Evolutionary conservation across 129 eudicot genomes (phyloP).

Genomic region (Apium graveolens): DNA sequence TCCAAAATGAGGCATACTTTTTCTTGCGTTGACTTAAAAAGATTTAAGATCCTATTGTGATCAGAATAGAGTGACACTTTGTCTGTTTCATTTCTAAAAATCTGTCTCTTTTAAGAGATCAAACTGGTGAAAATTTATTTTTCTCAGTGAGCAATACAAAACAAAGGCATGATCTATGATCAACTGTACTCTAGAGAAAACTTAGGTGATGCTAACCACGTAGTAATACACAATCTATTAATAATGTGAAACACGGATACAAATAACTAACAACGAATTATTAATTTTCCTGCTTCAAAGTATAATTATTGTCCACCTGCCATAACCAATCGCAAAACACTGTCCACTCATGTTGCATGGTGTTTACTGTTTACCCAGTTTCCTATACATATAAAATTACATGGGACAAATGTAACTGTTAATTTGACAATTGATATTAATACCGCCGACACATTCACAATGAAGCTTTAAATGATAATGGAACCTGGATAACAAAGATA

Average conservation of each 20-base stretch:
- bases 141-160: background rate
- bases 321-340: background rate
- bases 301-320: background rate
- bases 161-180: background rate
- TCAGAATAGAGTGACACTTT: background rate
- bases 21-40: background rate
- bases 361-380: background rate
- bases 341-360: background rate
- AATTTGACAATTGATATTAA: background rate
- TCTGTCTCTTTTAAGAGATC: background rate
- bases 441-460: background rate
- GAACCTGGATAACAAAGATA: conserved; percentile 3
- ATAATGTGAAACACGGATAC: background rate
- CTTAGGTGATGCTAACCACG: background rate
- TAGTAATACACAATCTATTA: background rate
- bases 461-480: background rate
- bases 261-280: background rate
- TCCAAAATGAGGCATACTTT: background rate
- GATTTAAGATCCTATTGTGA: background rate
- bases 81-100: background rate
- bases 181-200: background rate
- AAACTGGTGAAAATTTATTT: background rate
- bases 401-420: background rate
- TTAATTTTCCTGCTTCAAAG: background rate
- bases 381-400: background rate